Base-by-base conservation (phyloP, 352 stramenopile species). In the Globisporangium ultimum region DNA sequence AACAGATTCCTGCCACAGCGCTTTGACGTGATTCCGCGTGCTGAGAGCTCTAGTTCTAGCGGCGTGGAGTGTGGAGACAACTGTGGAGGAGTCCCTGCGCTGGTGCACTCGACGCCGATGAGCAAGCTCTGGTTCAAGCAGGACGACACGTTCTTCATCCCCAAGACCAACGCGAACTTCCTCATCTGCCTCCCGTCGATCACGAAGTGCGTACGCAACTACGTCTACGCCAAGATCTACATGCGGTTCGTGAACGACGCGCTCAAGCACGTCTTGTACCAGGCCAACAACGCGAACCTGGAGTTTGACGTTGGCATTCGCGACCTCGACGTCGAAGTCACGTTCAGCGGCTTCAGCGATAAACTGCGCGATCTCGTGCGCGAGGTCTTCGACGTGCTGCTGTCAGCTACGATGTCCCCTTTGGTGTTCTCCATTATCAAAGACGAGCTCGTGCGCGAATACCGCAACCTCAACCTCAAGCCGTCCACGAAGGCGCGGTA, bases 61-160 rank as follows among this genome's bases (percentile, higher is more conserved):
- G n/a, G 13, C 70, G 1, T 43, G 54, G 1, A 55, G 1, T 22
- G 53, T 21, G 8, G 4, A 12, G 17, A n/a, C 41, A 12, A 48
- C 36, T 32, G 17, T 13, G 40, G 50, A 22, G 18, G 21, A 47
- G 60, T 70, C 46, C 76, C 78, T 0, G 42, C 74, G 22, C 59
- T 88, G 3, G 66, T 76, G 12, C 46, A 63, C 41, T 61, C 58
- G 28, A 80, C 71, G 2, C 38, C 20, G 10, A 67, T 68, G 55
- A 84, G 68, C 53, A 80, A 88, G 58, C 70, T 93, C 24, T 94
- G 85, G 80, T 93, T 82, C 73, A 87, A 91, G 22, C 82, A 71
- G 7, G 84, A 91, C 42, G 43, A 57, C 20, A 74, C 54, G 21
- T 95, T 95, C 58, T 60, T 70, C 28, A 69, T 80, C n/a, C 86